Conservation (phyloP, 768 basidiomycete species). For the Serendipita sp. region DNA sequence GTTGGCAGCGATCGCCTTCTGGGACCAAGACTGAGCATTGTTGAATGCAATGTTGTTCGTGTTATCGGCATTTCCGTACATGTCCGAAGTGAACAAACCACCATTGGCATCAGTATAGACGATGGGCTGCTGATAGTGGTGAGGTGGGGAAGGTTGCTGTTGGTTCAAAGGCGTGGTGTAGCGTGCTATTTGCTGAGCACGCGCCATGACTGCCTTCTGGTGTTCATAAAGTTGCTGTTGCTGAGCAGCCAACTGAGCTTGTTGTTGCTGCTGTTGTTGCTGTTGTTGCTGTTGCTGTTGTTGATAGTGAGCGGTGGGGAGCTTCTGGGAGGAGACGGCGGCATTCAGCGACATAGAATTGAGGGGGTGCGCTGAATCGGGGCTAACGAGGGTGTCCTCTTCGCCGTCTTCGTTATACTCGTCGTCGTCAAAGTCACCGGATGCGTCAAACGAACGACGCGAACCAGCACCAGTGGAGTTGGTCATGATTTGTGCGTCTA, state of each 20-base stretch:
- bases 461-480: not conserved
- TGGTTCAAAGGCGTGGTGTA: not conserved
- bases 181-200: not conserved
- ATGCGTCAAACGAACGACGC: constrained; percentile 2
- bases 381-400: not conserved
- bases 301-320: not conserved
- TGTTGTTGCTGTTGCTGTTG: constrained; percentile 4
- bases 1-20: not conserved
- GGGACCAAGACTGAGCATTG: not conserved
- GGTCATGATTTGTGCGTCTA: not conserved
- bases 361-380: not conserved
- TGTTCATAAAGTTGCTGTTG: not conserved
- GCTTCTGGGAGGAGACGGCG: not conserved
- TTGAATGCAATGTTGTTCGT: not conserved
- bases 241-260: not conserved
- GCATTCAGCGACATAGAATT: not conserved
- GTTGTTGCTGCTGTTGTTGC: not conserved
- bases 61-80: not conserved
- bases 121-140: not conserved
- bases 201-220: constrained; percentile 1
- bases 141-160: not conserved
- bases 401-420: constrained; percentile 5
- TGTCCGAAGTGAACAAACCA: not conserved
- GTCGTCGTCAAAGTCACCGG: not conserved
- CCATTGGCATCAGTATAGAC: not conserved